Evolutionary conservation across 257 asterid species (phyloP).

Genomic region (Nyctanthes arbortristis): DNA sequence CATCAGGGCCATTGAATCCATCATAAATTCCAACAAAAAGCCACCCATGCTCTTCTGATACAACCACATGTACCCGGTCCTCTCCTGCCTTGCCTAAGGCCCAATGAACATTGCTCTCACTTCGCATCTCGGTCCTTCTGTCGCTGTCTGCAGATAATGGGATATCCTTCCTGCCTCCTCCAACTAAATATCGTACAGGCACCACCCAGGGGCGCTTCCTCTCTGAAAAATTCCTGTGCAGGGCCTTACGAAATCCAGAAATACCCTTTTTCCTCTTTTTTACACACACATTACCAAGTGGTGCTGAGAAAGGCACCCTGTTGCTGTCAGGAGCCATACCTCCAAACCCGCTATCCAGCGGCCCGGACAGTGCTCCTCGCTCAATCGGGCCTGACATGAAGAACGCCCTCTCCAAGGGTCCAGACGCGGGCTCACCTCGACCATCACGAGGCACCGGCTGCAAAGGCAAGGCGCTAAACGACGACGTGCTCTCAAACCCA

Average conservation of each 20-base stretch:
- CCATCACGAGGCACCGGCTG: conserved; percentile 88
- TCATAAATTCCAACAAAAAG: conserved; percentile 94
- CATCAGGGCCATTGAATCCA: conserved; percentile 98
- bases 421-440: conserved; percentile 52
- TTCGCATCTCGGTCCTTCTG: conserved; percentile 52
- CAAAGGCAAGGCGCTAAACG: conserved; percentile 82
- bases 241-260: conserved; percentile 71
- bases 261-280: conserved; percentile 80
- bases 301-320: conserved; percentile 84
- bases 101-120: conserved; percentile 83
- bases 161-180: conserved; percentile 55
- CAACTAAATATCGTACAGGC: conserved; percentile 76
- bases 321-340: conserved; percentile 29
- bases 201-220: conserved; percentile 62
- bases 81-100: conserved; percentile 96
- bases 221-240: conserved; percentile 68
- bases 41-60: conserved; percentile 97
- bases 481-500: conserved; percentile 90
- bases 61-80: conserved; percentile 97
- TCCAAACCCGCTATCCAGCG: conserved; percentile 49
- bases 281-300: conserved; percentile 67
- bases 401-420: conserved; percentile 76
- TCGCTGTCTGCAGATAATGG: conserved; percentile 26
- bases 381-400: conserved; percentile 98
- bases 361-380: conserved; percentile 91